Conservation (phyloP, 768 basidiomycete species). For the Lentinula boryana region DNA sequence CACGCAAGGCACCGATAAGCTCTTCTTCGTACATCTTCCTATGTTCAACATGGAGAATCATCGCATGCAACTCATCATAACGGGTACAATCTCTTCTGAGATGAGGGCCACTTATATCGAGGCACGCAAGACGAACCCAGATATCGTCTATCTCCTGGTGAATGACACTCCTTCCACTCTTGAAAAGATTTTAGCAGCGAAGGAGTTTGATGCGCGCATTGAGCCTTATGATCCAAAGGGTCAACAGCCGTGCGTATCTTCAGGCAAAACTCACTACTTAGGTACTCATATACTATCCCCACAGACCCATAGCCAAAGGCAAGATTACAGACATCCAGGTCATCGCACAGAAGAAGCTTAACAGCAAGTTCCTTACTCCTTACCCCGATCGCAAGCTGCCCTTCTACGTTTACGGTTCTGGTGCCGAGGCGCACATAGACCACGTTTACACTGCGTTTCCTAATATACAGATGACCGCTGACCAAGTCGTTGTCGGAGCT, state of each 20-base stretch:
- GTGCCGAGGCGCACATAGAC: constrained; percentile 24
- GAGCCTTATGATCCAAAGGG: not conserved
- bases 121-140: constrained; percentile 13
- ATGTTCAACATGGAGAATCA: constrained; percentile 29
- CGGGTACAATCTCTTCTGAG: constrained; percentile 16
- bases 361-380: constrained; percentile 17
- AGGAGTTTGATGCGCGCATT: not conserved
- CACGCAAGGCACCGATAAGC: constrained; percentile 26
- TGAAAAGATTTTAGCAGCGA: not conserved
- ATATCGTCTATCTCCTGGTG: constrained; percentile 13
- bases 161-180: not conserved
- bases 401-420: constrained; percentile 35
- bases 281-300: not conserved
- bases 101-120: constrained; percentile 11
- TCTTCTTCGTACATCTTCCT: constrained; percentile 27
- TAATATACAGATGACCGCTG: constrained; percentile 21
- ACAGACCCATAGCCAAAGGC: constrained; percentile 4
- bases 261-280: not conserved
- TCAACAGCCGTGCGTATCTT: constrained; percentile 3
- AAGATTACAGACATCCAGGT: constrained; percentile 21
- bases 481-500: constrained; percentile 11
- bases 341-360: constrained; percentile 23
- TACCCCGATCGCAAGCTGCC: constrained; percentile 26
- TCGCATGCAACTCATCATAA: constrained; percentile 32
- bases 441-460: constrained; percentile 23